Percentiles rank a stretch among this genome's conserved stretches.
Evolutionary conservation across 1,284 basidiomycete genomes (phyloP).

Genomic region (Pascua guehoae): DNA sequence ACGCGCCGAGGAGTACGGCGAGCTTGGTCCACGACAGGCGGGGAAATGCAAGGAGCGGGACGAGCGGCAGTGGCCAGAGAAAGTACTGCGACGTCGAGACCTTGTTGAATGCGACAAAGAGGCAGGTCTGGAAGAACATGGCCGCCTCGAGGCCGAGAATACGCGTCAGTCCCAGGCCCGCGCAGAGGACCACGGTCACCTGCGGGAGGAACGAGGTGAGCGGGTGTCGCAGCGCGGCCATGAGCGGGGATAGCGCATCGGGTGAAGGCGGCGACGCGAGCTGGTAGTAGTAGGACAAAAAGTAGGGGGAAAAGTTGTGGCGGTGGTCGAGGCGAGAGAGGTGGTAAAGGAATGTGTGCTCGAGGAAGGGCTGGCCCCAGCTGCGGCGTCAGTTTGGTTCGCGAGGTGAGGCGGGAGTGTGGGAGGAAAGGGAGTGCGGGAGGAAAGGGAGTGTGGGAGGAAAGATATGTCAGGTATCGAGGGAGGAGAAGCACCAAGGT

Average conservation of each 20-base stretch:
- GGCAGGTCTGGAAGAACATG: conserved; percentile 76
- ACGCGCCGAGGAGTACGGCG: conserved; percentile 57
- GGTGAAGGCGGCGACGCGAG: background rate
- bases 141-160: conserved; percentile 63
- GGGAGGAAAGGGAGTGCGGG: background rate
- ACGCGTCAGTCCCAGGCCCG: conserved; percentile 47
- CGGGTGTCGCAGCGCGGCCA: conserved; percentile 32
- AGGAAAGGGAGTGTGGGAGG: background rate
- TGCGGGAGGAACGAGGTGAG: conserved; percentile 52
- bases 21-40: conserved; percentile 54
- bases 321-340: conserved; percentile 85
- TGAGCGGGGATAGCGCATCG: background rate
- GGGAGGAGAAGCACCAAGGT: too few species aligned
- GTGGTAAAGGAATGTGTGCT: conserved; percentile 93
- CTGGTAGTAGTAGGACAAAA: conserved; percentile 81
- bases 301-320: conserved; percentile 98
- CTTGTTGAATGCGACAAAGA: conserved; percentile 94
- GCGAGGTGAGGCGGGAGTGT: too few species aligned
- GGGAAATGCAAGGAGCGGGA: conserved; percentile 74
- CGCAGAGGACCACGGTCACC: conserved; percentile 32
- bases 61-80: conserved; percentile 90
- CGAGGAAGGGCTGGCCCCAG: conserved; percentile 89
- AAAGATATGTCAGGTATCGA: background rate
- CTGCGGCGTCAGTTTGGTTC: conserved; percentile 50
- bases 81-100: conserved; percentile 99